phyloP scores from a whole-genome alignment of 2,329 filamentous ascomycete species.

The Phyllosticta citriasiana region DNA sequence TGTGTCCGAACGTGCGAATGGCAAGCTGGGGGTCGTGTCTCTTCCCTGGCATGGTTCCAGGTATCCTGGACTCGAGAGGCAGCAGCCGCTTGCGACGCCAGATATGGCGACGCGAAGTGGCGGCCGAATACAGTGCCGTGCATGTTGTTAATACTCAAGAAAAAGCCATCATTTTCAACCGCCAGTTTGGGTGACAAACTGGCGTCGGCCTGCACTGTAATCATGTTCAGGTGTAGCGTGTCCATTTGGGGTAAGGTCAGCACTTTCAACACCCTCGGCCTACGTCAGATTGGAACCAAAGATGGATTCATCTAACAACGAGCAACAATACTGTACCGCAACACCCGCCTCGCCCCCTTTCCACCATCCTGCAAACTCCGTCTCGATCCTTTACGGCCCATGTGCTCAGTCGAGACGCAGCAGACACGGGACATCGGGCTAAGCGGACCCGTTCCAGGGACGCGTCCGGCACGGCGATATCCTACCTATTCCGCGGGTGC shows the following conservation, averaged over 20 bases:
- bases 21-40: background rate
- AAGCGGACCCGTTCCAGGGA: background rate
- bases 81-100: background rate
- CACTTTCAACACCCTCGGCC: background rate
- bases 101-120: background rate
- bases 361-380: background rate
- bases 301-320: background rate
- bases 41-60: background rate
- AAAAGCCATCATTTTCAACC: background rate
- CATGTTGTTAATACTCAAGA: background rate
- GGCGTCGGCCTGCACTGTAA: background rate
- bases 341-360: background rate
- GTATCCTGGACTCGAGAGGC: background rate
- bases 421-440: background rate
- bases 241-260: background rate
- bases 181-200: background rate
- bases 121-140: background rate
- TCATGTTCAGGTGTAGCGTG: background rate
- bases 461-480: background rate
- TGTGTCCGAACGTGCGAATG: background rate
- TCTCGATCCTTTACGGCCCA: background rate
- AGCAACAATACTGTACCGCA: background rate
- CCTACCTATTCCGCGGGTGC: background rate
- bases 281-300: background rate
- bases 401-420: background rate